Percentiles rank a stretch among this genome's conserved stretches.
These are phyloP conservation scores for Cyberlindnera petersonii DNA, from an alignment of 805 yeast genomes.

Conservation along the genomic window DNA sequence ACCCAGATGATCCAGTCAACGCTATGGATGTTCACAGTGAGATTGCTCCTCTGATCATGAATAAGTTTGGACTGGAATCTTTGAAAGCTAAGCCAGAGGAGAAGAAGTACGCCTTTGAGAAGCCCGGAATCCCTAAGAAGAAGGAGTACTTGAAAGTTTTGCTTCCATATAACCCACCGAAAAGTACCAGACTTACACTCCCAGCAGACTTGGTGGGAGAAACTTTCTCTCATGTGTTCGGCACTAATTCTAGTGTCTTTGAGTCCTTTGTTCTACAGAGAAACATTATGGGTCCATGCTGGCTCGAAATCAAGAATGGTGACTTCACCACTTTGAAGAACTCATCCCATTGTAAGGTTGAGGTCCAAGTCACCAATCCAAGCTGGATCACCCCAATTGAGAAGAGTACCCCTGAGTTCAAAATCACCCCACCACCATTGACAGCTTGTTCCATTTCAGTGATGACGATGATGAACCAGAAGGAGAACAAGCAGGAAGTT, in stretches of 20 bases:
- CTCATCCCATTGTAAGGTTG: slow-evolving; percentile 79
- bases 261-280: slow-evolving; percentile 82
- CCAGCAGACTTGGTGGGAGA: slow-evolving; percentile 70
- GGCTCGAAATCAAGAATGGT: slow-evolving; percentile 73
- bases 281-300: slow-evolving; percentile 95
- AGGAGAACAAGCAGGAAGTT: slow-evolving; percentile 77
- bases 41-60: slow-evolving; percentile 60
- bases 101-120: slow-evolving; percentile 86
- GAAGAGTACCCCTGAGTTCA: slow-evolving; percentile 34
- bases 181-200: slow-evolving; percentile 40
- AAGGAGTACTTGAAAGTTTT: slow-evolving; percentile 75
- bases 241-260: slow-evolving; percentile 66
- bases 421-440: slow-evolving; percentile 56
- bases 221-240: slow-evolving; percentile 77
- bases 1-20: slow-evolving; percentile 36
- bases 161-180: slow-evolving; percentile 68
- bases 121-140: slow-evolving; percentile 72
- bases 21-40: slow-evolving; percentile 76
- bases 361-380: slow-evolving; percentile 55
- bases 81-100: slow-evolving; percentile 67
- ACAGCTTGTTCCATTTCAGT: slow-evolving; percentile 72
- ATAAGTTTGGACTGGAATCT: slow-evolving; percentile 54
- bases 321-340: slow-evolving; percentile 55
- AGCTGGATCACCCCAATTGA: slow-evolving; percentile 43
- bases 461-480: slow-evolving; percentile 75